phyloP scores from a whole-genome alignment of 768 basidiomycete genomes.

The Auricularia cornea region DNA sequence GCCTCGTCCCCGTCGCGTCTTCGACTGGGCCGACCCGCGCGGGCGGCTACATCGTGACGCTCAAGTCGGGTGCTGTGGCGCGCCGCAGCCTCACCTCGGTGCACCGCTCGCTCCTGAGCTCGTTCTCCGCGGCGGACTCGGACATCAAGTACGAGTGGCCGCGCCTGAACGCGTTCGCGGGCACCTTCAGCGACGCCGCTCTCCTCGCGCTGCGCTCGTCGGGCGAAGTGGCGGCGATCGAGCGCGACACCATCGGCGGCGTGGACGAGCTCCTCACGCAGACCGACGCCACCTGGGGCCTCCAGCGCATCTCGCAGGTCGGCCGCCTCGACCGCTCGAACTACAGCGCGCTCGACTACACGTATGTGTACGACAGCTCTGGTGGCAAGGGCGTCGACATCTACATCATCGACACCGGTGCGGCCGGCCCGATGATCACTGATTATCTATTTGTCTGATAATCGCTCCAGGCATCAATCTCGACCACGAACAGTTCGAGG shows the following conservation, averaged over 20 bases:
- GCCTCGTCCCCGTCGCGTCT: background rate
- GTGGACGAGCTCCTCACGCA: constrained; percentile 20
- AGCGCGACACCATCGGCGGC: constrained; percentile 27
- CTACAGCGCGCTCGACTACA: constrained; percentile 17
- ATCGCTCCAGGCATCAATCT: background rate
- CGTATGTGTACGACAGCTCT: constrained; percentile 12
- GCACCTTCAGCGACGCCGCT: constrained; percentile 11
- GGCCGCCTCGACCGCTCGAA: background rate
- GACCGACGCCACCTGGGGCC: constrained; percentile 6
- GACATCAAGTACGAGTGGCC: background rate
- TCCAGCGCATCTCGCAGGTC: constrained; percentile 1
- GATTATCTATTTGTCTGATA: background rate
- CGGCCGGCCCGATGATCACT: background rate
- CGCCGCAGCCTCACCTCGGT: background rate
- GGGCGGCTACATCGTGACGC: background rate
- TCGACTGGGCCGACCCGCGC: background rate
- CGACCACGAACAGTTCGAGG: constrained; percentile 29
- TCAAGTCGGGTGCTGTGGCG: background rate
- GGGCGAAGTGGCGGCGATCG: constrained; percentile 19
- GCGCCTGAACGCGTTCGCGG: background rate
- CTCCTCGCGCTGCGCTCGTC: constrained; percentile 20
- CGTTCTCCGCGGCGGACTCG: background rate
- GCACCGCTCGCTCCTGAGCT: background rate
- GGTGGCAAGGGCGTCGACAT: constrained; percentile 3
- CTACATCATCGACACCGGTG: constrained; percentile 5